phyloP scores from a whole-genome alignment of 2,329 filamentous ascomycete species.

The Trichoderma endophyticum region DNA sequence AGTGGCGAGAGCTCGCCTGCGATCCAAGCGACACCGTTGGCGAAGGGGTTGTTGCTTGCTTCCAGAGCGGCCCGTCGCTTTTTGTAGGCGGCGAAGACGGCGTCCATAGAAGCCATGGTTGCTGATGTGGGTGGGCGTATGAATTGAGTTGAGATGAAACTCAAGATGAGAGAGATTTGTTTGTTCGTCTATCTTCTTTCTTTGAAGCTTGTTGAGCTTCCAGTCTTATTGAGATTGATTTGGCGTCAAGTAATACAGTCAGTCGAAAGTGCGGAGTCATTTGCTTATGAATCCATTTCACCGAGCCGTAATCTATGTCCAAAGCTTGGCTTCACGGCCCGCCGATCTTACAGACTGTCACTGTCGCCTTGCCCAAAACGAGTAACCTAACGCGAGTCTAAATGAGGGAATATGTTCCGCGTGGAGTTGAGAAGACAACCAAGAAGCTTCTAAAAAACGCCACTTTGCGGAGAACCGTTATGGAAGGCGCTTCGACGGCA shows the following conservation, averaged over 20 bases:
- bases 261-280: not conserved
- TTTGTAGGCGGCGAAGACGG: not conserved
- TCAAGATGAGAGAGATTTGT: not conserved
- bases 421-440: not conserved
- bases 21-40: conserved; percentile 3
- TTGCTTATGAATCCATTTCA: not conserved
- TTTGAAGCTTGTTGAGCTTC: not conserved
- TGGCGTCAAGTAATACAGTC: not conserved
- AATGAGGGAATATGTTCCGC: not conserved
- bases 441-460: not conserved
- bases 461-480: not conserved
- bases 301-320: not conserved
- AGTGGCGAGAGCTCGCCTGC: not conserved
- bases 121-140: not conserved
- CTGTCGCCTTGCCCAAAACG: not conserved
- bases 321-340: not conserved
- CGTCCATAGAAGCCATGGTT: not conserved
- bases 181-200: not conserved
- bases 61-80: not conserved
- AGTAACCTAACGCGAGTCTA: not conserved
- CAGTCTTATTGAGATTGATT: not conserved
- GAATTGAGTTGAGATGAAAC: not conserved
- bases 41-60: conserved; percentile 2
- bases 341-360: not conserved
- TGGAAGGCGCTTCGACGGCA: not conserved